Percentiles rank a stretch among this genome's conserved stretches.
These are phyloP conservation scores for Schizophyllum amplum DNA, from an alignment of 1,284 basidiomycete species.

Conservation along the genomic window DNA sequence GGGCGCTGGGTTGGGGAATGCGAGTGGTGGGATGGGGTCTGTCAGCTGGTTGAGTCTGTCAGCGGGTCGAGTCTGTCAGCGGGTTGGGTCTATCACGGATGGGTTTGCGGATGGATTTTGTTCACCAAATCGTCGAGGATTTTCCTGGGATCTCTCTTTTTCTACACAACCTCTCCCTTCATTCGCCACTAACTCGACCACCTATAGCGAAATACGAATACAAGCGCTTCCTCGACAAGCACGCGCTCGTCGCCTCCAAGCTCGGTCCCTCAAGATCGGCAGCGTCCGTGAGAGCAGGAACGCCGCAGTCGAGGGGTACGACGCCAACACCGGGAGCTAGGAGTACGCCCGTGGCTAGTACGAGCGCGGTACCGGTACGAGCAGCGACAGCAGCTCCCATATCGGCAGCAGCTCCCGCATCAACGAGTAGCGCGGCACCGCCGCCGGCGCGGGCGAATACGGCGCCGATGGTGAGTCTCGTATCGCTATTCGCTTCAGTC, in stretches of 20 bases:
- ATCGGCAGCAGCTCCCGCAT: neutral
- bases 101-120: no score
- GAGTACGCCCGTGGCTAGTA: neutral
- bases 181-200: neutral
- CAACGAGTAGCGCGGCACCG: neutral
- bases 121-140: no score
- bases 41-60: no score
- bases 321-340: neutral
- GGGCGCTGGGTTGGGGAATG: no score
- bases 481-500: no score
- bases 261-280: constrained; percentile 40
- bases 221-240: constrained; percentile 50
- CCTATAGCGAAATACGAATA: constrained; percentile 65
- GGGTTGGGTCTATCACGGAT: no score
- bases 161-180: no score
- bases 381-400: neutral
- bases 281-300: constrained; percentile 18
- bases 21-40: no score
- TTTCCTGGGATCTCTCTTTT: no score
- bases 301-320: constrained; percentile 1
- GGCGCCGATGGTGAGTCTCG: neutral
- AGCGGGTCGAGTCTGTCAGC: no score
- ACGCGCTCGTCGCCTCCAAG: constrained; percentile 34
- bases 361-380: no score
- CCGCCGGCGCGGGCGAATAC: neutral